These are phyloP conservation scores for Handroanthus guayacan DNA, from an alignment of 257 asterid species.

Conservation along the genomic window DNA sequence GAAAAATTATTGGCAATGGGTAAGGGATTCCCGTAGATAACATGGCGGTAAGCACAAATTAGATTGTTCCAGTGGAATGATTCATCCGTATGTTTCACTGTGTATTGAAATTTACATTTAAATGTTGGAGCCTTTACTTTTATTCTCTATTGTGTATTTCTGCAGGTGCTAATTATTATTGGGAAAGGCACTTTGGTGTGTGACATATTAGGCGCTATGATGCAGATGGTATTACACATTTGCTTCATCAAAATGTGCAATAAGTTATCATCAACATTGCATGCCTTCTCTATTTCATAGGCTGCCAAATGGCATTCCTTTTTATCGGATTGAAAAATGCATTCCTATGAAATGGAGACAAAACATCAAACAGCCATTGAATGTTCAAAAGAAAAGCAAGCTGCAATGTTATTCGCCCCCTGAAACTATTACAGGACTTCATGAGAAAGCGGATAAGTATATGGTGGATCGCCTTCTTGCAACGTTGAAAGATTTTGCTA, in stretches of 20 bases:
- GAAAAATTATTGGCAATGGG: no score
- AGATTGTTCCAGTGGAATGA: background rate
- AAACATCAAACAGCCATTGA: conserved; percentile 35
- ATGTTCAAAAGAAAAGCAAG: conserved; percentile 31
- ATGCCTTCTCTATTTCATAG: conserved; percentile 53
- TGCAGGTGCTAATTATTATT: conserved; percentile 33
- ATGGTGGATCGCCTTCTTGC: conserved; percentile 64
- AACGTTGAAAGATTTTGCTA: conserved; percentile 63
- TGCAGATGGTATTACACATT: conserved; percentile 36
- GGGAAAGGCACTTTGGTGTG: conserved; percentile 20
- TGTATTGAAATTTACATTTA: background rate
- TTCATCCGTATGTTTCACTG: no score
- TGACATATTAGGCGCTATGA: conserved; percentile 44
- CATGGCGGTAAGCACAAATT: background rate
- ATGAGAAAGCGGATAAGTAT: conserved; percentile 35
- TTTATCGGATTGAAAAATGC: conserved; percentile 53
- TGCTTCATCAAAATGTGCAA: conserved; percentile 38
- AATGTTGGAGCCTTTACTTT: background rate
- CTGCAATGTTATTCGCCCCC: conserved; percentile 2
- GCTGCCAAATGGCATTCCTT: conserved; percentile 49
- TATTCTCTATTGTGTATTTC: background rate
- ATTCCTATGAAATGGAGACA: conserved; percentile 63
- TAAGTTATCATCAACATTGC: conserved; percentile 34
- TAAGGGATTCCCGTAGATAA: no score
- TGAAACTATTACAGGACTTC: conserved; percentile 36